Percentiles rank a stretch among this genome's conserved stretches.
These are phyloP conservation scores for Penicillium malachiteum DNA, from an alignment of 495 filamentous ascomycete genomes.

Conservation along the genomic window DNA sequence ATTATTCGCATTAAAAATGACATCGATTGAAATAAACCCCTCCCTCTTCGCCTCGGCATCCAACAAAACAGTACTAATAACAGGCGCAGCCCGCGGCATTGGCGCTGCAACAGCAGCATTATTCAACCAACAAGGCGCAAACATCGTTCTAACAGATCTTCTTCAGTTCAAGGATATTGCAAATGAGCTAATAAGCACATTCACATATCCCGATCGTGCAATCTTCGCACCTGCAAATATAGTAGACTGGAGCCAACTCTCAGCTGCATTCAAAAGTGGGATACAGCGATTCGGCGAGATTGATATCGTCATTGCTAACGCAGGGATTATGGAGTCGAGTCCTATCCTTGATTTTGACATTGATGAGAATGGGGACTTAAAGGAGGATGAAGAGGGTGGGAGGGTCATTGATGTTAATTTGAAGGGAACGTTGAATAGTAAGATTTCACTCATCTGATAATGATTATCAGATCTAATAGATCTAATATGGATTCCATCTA, in stretches of 20 bases:
- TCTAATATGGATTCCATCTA: too few species aligned
- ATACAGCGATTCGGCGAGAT: conserved; percentile 50
- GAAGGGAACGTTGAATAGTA: conserved; percentile 39
- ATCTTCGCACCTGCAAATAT: conserved; percentile 26
- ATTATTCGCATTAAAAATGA: too few species aligned
- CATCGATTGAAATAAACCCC: too few species aligned
- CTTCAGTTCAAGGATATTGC: conserved; percentile 7
- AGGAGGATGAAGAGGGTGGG: conserved; percentile 18
- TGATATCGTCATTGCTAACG: conserved; percentile 66
- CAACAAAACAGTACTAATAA: conserved; percentile 30
- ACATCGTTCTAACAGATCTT: conserved; percentile 33
- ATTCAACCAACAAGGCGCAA: conserved; percentile 27
- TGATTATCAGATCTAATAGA: too few species aligned
- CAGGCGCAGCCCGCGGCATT: conserved; percentile 41
- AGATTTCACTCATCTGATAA: not conserved
- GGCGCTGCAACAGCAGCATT: conserved; percentile 31
- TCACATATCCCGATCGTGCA: conserved; percentile 16
- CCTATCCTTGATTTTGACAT: conserved; percentile 18
- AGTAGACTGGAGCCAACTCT: conserved; percentile 26
- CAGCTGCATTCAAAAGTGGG: conserved; percentile 55
- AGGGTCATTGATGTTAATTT: conserved; percentile 35
- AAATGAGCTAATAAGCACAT: conserved; percentile 12
- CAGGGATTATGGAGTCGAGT: conserved; percentile 55
- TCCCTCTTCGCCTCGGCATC: too few species aligned
- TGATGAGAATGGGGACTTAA: conserved; percentile 20